These are phyloP conservation scores for Berkeleyomyces basicola DNA, from an alignment of 2,329 filamentous ascomycete genomes.

Conservation along the genomic window DNA sequence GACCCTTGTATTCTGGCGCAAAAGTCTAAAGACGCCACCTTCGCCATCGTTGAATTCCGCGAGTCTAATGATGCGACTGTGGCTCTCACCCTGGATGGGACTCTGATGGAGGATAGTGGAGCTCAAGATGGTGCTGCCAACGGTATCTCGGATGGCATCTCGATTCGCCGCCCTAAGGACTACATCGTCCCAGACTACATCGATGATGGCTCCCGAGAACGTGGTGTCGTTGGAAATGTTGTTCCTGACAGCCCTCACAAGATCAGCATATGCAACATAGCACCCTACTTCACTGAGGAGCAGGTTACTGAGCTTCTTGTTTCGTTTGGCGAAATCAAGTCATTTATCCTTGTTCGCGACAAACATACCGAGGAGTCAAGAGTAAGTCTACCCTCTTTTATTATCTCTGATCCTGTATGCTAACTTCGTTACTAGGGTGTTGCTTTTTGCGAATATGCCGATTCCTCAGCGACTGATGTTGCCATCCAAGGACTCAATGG, in stretches of 20 bases:
- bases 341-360: slow-evolving; percentile 82
- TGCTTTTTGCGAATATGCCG: slow-evolving; percentile 88
- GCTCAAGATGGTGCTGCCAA: slow-evolving; percentile 44
- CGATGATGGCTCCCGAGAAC: slow-evolving; percentile 57
- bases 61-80: slow-evolving; percentile 76
- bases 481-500: slow-evolving; percentile 83
- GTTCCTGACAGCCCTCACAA: slow-evolving; percentile 93
- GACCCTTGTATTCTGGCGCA: slow-evolving; percentile 79
- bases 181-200: slow-evolving; percentile 73
- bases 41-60: slow-evolving; percentile 85
- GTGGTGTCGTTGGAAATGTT: slow-evolving; percentile 58
- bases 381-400: slow-evolving; percentile 34
- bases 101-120: slow-evolving; percentile 49
- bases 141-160: slow-evolving; percentile 41
- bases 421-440: slow-evolving; percentile 50
- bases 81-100: slow-evolving; percentile 76
- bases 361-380: slow-evolving; percentile 69
- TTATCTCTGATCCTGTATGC: slow-evolving; percentile 10
- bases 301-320: slow-evolving; percentile 81
- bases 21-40: slow-evolving; percentile 59
- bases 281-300: slow-evolving; percentile 72
- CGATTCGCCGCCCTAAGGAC: slow-evolving; percentile 80
- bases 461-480: slow-evolving; percentile 58
- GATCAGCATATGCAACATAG: slow-evolving; percentile 81
- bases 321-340: slow-evolving; percentile 83